Evolutionary conservation across 352 stramenopile genomes (phyloP), one percentile per base, ranked within the genome.

Genomic region (Phytopythium chamaehyphon): DNA sequence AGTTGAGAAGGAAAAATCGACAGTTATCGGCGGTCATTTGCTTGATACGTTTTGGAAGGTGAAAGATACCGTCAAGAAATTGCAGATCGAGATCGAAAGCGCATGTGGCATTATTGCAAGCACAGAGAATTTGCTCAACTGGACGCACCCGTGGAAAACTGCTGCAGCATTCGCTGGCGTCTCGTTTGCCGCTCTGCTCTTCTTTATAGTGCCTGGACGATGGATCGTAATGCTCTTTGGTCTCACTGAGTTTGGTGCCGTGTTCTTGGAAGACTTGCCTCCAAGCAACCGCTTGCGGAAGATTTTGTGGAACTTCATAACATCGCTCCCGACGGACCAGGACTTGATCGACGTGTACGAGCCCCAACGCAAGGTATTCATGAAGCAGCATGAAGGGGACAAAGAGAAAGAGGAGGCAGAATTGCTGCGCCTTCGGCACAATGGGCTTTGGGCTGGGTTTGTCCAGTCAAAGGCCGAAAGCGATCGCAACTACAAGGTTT

Each of bases 81-180:
- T 94, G 2, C 83, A 94, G 55, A 85, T 71, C 33, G 77, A 86
- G 19, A 91, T 94, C 61, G 79, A 81, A 35, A 64, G 62, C 12
- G 65, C 69, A 8, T 94, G 83, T 31, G 81, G 79, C n/a, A 79
- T 74, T 14, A 56, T 90, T 44, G 79, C 83, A 2, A 84, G 73
- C 6, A 73, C 78, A 10, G 77, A 94, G n/a, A 92, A 92, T 48
- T 43, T 94, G 9, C 71, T 94, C 51, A 94, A 94, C 64, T 94
- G 83, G 83, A 89, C 83, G 21, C 83, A 94, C 47, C 83, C 83
- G 23, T 94, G 83, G 83, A 94, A 94, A 52, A 91, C 83, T 37
- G 81, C 65, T 9, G 61, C 77, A 0, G 75, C 83, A 26, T 86
- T 92, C 26, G 56, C 53, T 10, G 63, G 69, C 10, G 64, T 91